These are phyloP conservation scores for Penicillium corylophilum DNA, from an alignment of 2,329 filamentous ascomycete species.

Conservation along the genomic window DNA sequence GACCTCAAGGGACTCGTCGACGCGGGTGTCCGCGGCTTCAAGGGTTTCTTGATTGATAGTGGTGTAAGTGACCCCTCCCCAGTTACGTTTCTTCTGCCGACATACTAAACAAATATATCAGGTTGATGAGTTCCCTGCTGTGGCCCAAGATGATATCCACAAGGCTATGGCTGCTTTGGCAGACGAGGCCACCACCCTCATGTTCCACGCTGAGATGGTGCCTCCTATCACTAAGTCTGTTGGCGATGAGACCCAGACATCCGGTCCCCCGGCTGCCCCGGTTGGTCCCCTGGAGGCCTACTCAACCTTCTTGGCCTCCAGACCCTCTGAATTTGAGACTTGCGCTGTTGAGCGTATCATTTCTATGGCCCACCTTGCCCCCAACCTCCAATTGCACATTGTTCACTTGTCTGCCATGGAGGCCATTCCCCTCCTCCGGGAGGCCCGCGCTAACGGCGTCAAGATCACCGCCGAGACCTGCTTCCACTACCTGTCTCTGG, in stretches of 20 bases:
- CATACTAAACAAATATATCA: slow-evolving; percentile 38
- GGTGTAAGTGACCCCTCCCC: slow-evolving; percentile 64
- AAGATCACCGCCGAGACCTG: slow-evolving; percentile 93
- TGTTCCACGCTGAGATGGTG: slow-evolving; percentile 99
- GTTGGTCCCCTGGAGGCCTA: slow-evolving; percentile 74
- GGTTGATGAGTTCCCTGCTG: slow-evolving; percentile 94
- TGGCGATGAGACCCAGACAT: slow-evolving; percentile 71
- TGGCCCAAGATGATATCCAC: slow-evolving; percentile 75
- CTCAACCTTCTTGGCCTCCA: slow-evolving; percentile 85
- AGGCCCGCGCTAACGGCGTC: slow-evolving; percentile 69
- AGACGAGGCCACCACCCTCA: slow-evolving; percentile 80
- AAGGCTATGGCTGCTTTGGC: slow-evolving; percentile 79
- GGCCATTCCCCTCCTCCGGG: slow-evolving; percentile 75
- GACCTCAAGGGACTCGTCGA: slow-evolving; percentile 79
- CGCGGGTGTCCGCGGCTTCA: slow-evolving; percentile 89
- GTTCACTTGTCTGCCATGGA: slow-evolving; percentile 90
- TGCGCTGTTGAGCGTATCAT: slow-evolving; percentile 87
- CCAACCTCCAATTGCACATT: slow-evolving; percentile 82
- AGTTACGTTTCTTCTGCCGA: not conserved
- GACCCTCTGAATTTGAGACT: slow-evolving; percentile 86
- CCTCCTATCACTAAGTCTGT: slow-evolving; percentile 80
- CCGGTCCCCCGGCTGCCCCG: slow-evolving; percentile 67
- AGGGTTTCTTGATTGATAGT: slow-evolving; percentile 95
- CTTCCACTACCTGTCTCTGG: slow-evolving; percentile 88
- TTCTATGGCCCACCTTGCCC: slow-evolving; percentile 74